These are phyloP conservation scores for Murraya paniculata DNA, from an alignment of 345 rosid species.

Conservation along the genomic window DNA sequence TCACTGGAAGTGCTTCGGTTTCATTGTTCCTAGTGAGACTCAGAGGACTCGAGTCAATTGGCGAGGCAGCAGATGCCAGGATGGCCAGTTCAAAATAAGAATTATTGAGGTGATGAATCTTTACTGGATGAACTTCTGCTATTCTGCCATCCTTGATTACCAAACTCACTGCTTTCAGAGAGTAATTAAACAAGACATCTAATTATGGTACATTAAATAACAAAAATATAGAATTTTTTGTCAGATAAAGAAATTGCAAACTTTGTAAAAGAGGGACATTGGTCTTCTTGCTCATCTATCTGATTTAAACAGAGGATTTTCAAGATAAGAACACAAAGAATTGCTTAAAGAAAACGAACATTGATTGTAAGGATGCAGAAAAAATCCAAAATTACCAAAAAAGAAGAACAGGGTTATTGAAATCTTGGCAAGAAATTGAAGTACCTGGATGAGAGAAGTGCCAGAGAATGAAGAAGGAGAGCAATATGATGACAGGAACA, in stretches of 20 bases:
- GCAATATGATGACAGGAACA: conserved; percentile 43
- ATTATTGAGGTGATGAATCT: conserved; percentile 4
- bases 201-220: neutral
- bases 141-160: conserved; percentile 29
- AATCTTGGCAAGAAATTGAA: neutral
- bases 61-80: conserved; percentile 22
- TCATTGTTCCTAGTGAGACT: conserved; percentile 7
- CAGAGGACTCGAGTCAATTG: conserved; percentile 15
- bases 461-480: conserved; percentile 67
- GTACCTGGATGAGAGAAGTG: conserved; percentile 57
- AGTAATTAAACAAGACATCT: neutral
- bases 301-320: neutral
- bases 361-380: too few relatives aligned
- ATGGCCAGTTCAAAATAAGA: conserved; percentile 22
- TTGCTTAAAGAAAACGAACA: neutral
- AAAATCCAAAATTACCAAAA: neutral
- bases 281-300: too few relatives aligned
- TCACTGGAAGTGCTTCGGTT: conserved; percentile 14
- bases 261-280: too few relatives aligned
- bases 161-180: conserved; percentile 23
- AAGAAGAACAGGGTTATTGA: neutral
- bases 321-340: neutral
- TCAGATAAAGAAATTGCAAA: too few relatives aligned
- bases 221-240: too few relatives aligned
- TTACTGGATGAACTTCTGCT: conserved; percentile 8